A percentile compares a stretch with the other conserved stretches of the same genome.
Conservation (phyloP, 2,329 filamentous ascomycete genomes). For the Trichoderma harzianum region DNA sequence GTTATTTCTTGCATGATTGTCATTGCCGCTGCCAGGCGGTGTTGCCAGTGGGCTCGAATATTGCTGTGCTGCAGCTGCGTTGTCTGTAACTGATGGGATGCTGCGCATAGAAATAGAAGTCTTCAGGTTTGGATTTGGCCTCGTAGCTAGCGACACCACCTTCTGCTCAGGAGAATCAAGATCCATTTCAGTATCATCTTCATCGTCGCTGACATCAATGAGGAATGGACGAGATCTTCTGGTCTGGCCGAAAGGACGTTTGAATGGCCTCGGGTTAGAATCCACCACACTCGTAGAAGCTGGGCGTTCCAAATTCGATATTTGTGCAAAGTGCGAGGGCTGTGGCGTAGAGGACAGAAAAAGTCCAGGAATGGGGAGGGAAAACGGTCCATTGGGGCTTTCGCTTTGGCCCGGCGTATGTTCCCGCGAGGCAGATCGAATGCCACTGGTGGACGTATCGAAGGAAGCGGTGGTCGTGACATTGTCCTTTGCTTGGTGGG, state of each 20-base stretch:
- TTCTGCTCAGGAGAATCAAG: constrained; percentile 53
- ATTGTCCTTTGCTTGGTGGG: background rate
- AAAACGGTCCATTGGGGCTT: constrained; percentile 7
- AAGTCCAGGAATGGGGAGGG: constrained; percentile 36
- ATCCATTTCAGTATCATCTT: constrained; percentile 66
- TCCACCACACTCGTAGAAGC: constrained; percentile 70
- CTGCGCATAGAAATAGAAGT: constrained; percentile 41
- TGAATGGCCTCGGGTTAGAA: constrained; percentile 42
- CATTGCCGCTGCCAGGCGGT: constrained; percentile 34
- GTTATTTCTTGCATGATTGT: constrained; percentile 38
- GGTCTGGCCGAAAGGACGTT: constrained; percentile 61
- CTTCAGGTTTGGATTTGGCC: constrained; percentile 32
- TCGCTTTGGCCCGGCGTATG: background rate
- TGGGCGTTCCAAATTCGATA: constrained; percentile 38
- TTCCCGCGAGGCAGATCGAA: background rate
- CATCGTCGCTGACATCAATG: constrained; percentile 78
- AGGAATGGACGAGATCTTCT: constrained; percentile 63
- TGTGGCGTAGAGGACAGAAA: constrained; percentile 33
- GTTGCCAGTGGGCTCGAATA: constrained; percentile 41
- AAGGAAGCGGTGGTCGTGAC: background rate
- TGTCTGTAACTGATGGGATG: constrained; percentile 43
- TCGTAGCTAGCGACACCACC: constrained; percentile 33
- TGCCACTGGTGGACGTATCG: background rate
- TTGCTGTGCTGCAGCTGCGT: constrained; percentile 36
- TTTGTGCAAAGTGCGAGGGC: constrained; percentile 21